Evolutionary conservation across 768 basidiomycete species (phyloP), one percentile per base, ranked within the genome.

Genomic region (Trichaptum fuscoviolaceum): DNA sequence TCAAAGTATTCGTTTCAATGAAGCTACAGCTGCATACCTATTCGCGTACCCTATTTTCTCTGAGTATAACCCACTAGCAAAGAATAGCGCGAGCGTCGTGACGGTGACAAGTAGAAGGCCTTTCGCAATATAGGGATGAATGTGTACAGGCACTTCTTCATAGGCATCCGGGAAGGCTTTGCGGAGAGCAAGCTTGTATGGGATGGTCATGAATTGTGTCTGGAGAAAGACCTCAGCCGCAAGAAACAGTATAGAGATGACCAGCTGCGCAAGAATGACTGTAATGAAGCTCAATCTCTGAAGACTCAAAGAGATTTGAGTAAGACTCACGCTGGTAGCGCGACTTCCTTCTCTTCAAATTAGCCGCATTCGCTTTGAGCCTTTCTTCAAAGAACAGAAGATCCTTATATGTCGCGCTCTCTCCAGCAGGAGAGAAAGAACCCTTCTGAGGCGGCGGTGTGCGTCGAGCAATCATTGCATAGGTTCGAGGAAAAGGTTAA

Each of bases 11-110:
- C 26, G 62, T 34, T 12, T 27, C 20, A 65, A 66, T 18, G 30
- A 24, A 58, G 60, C 27, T 57, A 66, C 63, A 65, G 57, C 34
- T 63, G 81, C 91, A 72, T 75, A 96, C 96, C 90, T 90, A 79
- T 97, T 95, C 23, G 96, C 95, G 75, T 97, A 98, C 3, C 87
- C 91, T 71, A 99, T 96, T 80, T 96, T 96, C 76, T 99, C 95
- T 3, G 90, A 82, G 73, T 98, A 99, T 86, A 96, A 91, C 20
- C 96, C 96, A 71, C 92, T 96, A 9, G 95, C 94, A 75, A 97
- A 98, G 83, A 99, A 97, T 52, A 99, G 84, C 35, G 91, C 85
- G 8, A 99, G 86, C 1, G 96, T 96, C 17, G 94, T 95, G 64
- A 94, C 87, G 23, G 90, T 87, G 30, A 99, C 93, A 67, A 96